phyloP scores from a whole-genome alignment of 1,284 basidiomycete species.

The Uromyces viciae-fabae region DNA sequence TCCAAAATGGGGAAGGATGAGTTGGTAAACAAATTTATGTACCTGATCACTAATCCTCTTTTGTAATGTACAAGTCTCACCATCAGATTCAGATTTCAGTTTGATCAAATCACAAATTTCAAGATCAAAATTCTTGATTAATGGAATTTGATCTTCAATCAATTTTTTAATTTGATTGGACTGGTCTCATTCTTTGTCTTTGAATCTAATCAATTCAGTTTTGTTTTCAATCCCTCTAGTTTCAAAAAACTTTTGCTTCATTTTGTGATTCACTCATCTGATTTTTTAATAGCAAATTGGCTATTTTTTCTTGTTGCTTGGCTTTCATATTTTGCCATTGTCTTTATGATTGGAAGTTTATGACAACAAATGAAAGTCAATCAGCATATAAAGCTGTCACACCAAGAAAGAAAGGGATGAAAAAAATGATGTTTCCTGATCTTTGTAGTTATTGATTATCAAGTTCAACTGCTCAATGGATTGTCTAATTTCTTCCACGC shows the following conservation, averaged over 20 bases:
- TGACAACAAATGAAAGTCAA: background rate
- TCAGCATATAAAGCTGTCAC: background rate
- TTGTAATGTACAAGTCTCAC: slow-evolving; percentile 15
- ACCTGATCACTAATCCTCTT: slow-evolving; percentile 31
- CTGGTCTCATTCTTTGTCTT: background rate
- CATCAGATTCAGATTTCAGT: slow-evolving; percentile 13
- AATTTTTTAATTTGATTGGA: slow-evolving; percentile 9
- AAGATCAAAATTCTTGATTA: slow-evolving; percentile 22
- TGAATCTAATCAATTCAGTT: background rate
- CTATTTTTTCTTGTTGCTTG: background rate
- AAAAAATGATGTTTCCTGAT: slow-evolving; percentile 23
- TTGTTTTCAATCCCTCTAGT: background rate
- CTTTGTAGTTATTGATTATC: background rate
- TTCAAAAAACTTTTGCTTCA: background rate
- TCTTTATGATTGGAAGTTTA: background rate
- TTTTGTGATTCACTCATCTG: slow-evolving; percentile 11
- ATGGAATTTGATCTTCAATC: slow-evolving; percentile 6
- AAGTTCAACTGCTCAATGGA: background rate
- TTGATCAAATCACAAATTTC: slow-evolving; percentile 11
- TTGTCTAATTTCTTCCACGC: too few relatives aligned
- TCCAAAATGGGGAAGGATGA: too few relatives aligned
- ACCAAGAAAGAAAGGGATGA: too few relatives aligned
- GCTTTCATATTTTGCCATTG: slow-evolving; percentile 25
- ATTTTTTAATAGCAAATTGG: background rate
- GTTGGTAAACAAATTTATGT: background rate